Percentiles rank a stretch among this genome's conserved stretches.
phyloP scores from a whole-genome alignment of 371 early-diverging fungal species.

The Coemansia sp. region DNA sequence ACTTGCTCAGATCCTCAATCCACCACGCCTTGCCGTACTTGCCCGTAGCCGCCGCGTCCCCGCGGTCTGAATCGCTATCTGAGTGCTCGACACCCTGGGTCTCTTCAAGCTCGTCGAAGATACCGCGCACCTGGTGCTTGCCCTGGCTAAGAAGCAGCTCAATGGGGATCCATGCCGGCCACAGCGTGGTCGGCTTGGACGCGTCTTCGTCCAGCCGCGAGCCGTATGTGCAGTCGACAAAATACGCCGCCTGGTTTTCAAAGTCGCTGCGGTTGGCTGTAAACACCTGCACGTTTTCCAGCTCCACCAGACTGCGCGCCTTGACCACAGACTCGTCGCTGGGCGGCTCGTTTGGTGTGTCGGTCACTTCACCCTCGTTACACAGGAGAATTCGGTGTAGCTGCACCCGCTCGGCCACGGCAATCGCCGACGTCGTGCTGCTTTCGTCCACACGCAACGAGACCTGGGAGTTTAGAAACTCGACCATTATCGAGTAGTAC shows the following conservation, averaged over 20 bases:
- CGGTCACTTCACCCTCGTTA: slow-evolving; percentile 24
- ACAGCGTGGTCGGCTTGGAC: slow-evolving; percentile 56
- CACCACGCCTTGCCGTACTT: slow-evolving; percentile 43
- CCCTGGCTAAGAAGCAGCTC: slow-evolving; percentile 71
- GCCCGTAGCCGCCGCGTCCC: slow-evolving; percentile 5
- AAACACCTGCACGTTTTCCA: slow-evolving; percentile 73
- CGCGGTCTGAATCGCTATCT: neutral
- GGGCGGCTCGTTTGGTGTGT: slow-evolving; percentile 14
- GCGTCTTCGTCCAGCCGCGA: slow-evolving; percentile 56
- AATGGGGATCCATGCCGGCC: slow-evolving; percentile 86
- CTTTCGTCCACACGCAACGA: slow-evolving; percentile 49
- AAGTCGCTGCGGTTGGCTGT: slow-evolving; percentile 48
- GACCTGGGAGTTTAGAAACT: slow-evolving; percentile 54
- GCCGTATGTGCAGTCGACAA: slow-evolving; percentile 68
- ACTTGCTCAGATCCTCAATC: slow-evolving; percentile 55
- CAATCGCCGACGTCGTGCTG: slow-evolving; percentile 47
- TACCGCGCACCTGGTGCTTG: slow-evolving; percentile 43
- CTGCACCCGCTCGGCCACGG: slow-evolving; percentile 52
- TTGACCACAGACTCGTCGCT: slow-evolving; percentile 62
- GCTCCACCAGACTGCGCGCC: slow-evolving; percentile 68
- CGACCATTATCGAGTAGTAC: slow-evolving; percentile 49
- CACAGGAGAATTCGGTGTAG: slow-evolving; percentile 49
- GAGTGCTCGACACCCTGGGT: neutral
- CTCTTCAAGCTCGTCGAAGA: slow-evolving; percentile 44
- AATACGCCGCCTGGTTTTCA: slow-evolving; percentile 54